Conservation (phyloP, 73 alveolate species). For the Tetrahymena elliotti region DNA sequence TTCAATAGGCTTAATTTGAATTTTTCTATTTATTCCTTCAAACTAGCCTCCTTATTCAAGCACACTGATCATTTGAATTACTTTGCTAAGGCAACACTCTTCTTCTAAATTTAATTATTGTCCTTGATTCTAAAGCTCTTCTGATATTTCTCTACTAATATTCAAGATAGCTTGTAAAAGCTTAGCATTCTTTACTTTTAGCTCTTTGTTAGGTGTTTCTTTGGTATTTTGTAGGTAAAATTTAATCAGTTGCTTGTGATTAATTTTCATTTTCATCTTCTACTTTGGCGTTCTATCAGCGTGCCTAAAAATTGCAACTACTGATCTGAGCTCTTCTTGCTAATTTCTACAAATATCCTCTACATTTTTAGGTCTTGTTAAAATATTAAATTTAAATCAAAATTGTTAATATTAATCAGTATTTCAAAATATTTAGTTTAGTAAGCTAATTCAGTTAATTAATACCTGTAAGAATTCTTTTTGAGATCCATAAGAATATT, state of each 20-base stretch:
- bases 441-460: slow-evolving; percentile 1
- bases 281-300: slow-evolving; percentile 95
- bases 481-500: slow-evolving; percentile 1
- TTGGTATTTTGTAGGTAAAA: slow-evolving; percentile 59
- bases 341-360: slow-evolving; percentile 29
- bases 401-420: no score
- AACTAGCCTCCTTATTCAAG: slow-evolving; percentile 52
- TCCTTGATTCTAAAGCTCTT: slow-evolving; percentile 58
- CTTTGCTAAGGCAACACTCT: slow-evolving; percentile 59
- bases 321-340: slow-evolving; percentile 86
- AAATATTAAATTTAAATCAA: no score
- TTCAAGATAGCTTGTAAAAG: slow-evolving; percentile 53
- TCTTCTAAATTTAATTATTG: background rate
- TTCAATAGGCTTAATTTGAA: slow-evolving; percentile 21
- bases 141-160: slow-evolving; percentile 58
- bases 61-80: slow-evolving; percentile 78
- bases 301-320: slow-evolving; percentile 93
- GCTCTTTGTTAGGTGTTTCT: slow-evolving; percentile 52
- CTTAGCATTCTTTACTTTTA: slow-evolving; percentile 59
- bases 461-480: slow-evolving; percentile 21
- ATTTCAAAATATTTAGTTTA: background rate
- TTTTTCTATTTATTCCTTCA: slow-evolving; percentile 45
- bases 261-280: slow-evolving; percentile 88
- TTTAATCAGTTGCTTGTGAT: slow-evolving; percentile 53
- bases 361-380: slow-evolving; percentile 25